Conservation (phyloP, 768 basidiomycete species). For the Lepiota venenata region DNA sequence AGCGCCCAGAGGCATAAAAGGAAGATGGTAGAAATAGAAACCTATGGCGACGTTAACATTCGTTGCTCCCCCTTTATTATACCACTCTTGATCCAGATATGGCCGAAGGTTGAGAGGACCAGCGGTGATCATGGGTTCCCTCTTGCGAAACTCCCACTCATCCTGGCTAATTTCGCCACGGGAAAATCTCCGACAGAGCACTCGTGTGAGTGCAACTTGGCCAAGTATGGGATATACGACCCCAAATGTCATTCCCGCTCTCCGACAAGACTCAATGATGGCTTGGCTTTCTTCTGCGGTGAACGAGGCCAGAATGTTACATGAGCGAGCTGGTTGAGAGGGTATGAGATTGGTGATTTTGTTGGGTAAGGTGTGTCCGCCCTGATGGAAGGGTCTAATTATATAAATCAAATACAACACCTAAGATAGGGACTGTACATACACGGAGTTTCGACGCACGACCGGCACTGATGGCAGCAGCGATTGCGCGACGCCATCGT, state of each 20-base stretch:
- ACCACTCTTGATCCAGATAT: slow-evolving; percentile 46
- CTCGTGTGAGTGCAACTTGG: slow-evolving; percentile 50
- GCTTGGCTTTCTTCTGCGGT: slow-evolving; percentile 24
- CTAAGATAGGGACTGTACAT: slow-evolving; percentile 8
- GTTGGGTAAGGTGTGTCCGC: slow-evolving; percentile 54
- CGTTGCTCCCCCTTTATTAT: slow-evolving; percentile 36
- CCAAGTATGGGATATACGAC: slow-evolving; percentile 44
- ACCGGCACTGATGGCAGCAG: slow-evolving; percentile 29
- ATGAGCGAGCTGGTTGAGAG: slow-evolving; percentile 33
- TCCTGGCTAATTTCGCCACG: slow-evolving; percentile 43
- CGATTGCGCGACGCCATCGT: slow-evolving; percentile 46
- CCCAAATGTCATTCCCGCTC: slow-evolving; percentile 45
- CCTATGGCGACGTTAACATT: slow-evolving; percentile 42
- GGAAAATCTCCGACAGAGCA: slow-evolving; percentile 44
- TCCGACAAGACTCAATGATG: slow-evolving; percentile 38
- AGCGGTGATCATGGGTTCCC: slow-evolving; percentile 43
- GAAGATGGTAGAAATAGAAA: slow-evolving; percentile 38
- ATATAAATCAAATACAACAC: neutral
- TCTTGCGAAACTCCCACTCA: slow-evolving; percentile 51
- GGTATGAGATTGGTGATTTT: slow-evolving; percentile 31
- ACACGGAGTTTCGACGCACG: slow-evolving; percentile 34
- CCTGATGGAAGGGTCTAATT: slow-evolving; percentile 28
- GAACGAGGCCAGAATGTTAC: slow-evolving; percentile 19
- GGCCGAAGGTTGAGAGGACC: slow-evolving; percentile 52
- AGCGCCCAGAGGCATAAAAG: slow-evolving; percentile 41